phyloP scores from a whole-genome alignment of 352 stramenopile species.

The Ophiocytium majus region DNA sequence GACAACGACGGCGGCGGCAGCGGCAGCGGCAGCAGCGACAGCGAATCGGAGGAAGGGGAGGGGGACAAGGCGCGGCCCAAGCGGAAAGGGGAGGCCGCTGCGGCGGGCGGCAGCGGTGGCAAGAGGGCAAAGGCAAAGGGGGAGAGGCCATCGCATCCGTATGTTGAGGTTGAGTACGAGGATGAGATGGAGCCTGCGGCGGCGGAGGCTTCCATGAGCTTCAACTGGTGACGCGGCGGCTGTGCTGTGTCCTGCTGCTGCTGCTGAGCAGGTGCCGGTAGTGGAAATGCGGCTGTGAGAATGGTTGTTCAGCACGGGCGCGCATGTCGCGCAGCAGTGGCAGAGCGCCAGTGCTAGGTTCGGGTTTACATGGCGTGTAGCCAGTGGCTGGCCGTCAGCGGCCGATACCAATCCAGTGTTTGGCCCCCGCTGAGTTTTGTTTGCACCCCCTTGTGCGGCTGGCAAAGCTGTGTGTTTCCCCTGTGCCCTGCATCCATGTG shows the following conservation, averaged over 20 bases:
- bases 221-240: conserved; percentile 40
- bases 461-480: too few species aligned
- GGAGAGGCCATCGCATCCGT: conserved; percentile 54
- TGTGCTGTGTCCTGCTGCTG: background rate
- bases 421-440: too few species aligned
- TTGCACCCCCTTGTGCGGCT: too few species aligned
- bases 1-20: conserved; percentile 58
- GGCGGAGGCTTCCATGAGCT: conserved; percentile 41
- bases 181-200: conserved; percentile 67
- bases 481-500: too few species aligned
- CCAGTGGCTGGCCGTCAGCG: background rate
- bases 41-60: conserved; percentile 59
- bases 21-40: conserved; percentile 63
- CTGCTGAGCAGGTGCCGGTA: background rate
- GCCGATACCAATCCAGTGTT: too few species aligned
- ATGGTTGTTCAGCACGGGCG: background rate
- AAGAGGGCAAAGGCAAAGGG: conserved; percentile 34
- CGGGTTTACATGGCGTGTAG: background rate
- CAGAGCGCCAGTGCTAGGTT: background rate
- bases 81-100: conserved; percentile 46
- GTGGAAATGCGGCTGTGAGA: background rate
- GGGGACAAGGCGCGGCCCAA: conserved; percentile 36
- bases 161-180: conserved; percentile 78
- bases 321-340: background rate
- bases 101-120: conserved; percentile 39